Conservation (phyloP, 2,329 filamentous ascomycete species). For the Paracorniculantispora psalliotae region DNA sequence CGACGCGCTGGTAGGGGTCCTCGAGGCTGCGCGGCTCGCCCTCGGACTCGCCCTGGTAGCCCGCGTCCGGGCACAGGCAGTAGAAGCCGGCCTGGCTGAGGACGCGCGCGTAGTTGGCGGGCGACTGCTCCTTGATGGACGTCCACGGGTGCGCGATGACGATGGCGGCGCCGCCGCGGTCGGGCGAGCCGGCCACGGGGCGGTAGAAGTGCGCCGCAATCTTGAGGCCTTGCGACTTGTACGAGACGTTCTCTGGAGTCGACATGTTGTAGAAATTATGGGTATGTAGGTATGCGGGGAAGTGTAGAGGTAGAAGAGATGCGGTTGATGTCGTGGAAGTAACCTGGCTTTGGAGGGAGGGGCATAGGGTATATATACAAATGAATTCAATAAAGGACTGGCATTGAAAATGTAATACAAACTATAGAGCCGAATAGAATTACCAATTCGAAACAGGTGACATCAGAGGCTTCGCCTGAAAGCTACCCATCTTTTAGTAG, state of each 20-base stretch:
- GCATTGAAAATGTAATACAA: no score
- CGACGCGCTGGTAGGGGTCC: constrained; percentile 31
- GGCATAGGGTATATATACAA: no score
- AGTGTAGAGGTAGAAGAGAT: no score
- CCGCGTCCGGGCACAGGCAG: constrained; percentile 28
- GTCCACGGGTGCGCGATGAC: constrained; percentile 26
- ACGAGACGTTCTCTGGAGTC: constrained; percentile 5
- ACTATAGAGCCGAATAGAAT: no score
- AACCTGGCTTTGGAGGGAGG: no score
- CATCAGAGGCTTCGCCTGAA: no score
- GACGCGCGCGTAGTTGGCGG: constrained; percentile 25
- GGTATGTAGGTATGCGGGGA: no score
- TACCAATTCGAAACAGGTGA: no score
- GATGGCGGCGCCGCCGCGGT: constrained; percentile 13
- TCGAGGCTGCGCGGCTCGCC: constrained; percentile 33
- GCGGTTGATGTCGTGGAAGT: no score
- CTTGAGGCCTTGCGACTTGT: constrained; percentile 3
- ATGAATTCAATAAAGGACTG: no score
- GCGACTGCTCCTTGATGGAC: constrained; percentile 33
- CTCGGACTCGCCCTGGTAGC: constrained; percentile 32
- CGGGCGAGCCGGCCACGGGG: constrained; percentile 5
- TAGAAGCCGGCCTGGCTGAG: constrained; percentile 28
- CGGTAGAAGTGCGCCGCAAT: constrained; percentile 14
- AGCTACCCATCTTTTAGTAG: no score
- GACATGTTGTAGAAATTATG: no score